Base-by-base conservation (phyloP, 225 moss, liverwort and hornwort genomes). In the Rhytidiadelphus loreus region DNA sequence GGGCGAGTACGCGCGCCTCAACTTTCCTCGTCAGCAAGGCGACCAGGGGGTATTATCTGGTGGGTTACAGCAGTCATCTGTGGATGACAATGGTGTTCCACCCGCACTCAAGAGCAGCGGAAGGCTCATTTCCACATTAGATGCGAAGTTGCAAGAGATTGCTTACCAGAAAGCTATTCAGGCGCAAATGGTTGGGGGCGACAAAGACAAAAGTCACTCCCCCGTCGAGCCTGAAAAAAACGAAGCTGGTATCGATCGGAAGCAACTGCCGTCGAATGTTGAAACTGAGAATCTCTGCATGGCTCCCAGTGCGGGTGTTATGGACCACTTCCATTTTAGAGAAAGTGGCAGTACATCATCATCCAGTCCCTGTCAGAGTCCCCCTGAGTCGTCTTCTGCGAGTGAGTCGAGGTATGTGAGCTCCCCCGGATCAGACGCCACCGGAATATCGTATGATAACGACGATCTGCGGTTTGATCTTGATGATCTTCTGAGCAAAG, bases 1-100 rank as follows among this genome's bases (percentile, higher is more conserved):
- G 9, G 98, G 98, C 33, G 98, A 95, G n/a, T 95, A 95, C 59
- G 96, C 98, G 5, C 93, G 95, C 65, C 96, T 96, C 11, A 98
- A 98, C 79, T 98, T 98, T 79, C 98, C 98, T n/a, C 89, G 90
- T 20, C 89, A 63, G 83, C 92, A 83, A 85, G 89, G 88, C 80
- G 95, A 90, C 74, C 95, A 78, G 88, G 93, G 89, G 91, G 91
- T 41, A 48, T 13, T 60, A 53, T 80, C 90, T 70, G 85, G 91
- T 69, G 91, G 93, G 46, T 76, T 61, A 32, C 87, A 81, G 28
- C 87, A 87, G 77, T 88, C 89, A 68, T 83, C 92, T 53, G 71
- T 78, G 35, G 96, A 90, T 89, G 91, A 84, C 5, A 44, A 61
- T 89, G 88, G 85, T 89, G 91, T 85, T 13, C 19, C 91, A 83